phyloP scores from a whole-genome alignment of 2,329 filamentous ascomycete species.

The Fusarium concolor region DNA sequence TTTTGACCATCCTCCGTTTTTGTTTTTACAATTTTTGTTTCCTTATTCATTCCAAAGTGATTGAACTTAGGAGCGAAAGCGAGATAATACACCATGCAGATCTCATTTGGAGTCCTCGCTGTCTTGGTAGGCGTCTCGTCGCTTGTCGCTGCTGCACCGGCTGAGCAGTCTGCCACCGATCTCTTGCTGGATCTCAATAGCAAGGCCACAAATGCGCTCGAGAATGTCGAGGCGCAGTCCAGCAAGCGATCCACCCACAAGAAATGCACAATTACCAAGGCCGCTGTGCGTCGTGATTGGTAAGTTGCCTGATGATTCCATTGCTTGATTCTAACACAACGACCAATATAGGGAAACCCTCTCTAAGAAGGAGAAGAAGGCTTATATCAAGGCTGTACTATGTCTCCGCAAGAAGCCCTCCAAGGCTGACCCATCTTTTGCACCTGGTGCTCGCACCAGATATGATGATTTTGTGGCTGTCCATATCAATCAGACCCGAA shows the following conservation, averaged over 20 bases:
- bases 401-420: conserved; percentile 7
- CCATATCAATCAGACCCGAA: conserved; percentile 15
- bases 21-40: too few relatives aligned
- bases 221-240: accelerated
- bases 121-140: background rate
- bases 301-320: accelerated
- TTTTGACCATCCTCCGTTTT: too few relatives aligned
- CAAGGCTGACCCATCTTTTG: conserved; percentile 4
- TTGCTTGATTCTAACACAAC: background rate
- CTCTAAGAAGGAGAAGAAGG: conserved; percentile 3
- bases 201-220: background rate
- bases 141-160: background rate
- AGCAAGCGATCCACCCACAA: background rate
- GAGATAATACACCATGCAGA: background rate
- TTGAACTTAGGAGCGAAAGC: too few relatives aligned
- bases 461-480: conserved; percentile 23
- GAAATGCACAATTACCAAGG: conserved; percentile 9
- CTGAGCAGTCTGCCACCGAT: background rate
- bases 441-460: conserved; percentile 7
- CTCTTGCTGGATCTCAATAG: background rate
- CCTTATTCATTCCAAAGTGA: too few relatives aligned
- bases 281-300: conserved; percentile 3
- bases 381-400: conserved; percentile 1
- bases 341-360: background rate
- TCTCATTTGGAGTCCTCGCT: background rate